Percentiles rank a stretch among this genome's conserved stretches.
phyloP scores from a whole-genome alignment of 2,329 filamentous ascomycete genomes.

The Pseudogymnoascus verrucosus region DNA sequence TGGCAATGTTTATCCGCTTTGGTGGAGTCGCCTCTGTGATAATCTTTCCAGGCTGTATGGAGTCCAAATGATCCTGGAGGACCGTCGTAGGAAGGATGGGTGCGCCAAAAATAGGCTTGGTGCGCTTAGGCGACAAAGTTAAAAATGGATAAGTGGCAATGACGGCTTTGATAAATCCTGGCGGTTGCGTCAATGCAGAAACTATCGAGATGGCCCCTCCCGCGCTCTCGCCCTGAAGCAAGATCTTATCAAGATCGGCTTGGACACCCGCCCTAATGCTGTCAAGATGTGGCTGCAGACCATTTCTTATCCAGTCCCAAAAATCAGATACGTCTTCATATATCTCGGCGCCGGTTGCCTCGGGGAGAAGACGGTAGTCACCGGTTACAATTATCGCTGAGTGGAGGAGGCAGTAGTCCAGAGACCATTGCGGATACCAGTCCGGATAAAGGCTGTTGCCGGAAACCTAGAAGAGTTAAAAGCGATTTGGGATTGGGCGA shows the following conservation, averaged over 20 bases:
- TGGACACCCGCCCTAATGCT: conserved; percentile 10
- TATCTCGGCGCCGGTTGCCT: conserved; percentile 38
- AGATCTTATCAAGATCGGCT: conserved; percentile 15
- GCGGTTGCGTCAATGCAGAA: conserved; percentile 12
- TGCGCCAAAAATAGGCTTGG: conserved; percentile 14
- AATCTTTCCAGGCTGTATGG: conserved; percentile 13
- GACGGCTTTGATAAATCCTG: conserved; percentile 16
- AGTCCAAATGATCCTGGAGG: conserved; percentile 13
- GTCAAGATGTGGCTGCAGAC: conserved; percentile 16
- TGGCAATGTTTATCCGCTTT: conserved; percentile 12
- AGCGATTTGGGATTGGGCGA: neutral
- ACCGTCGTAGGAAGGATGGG: conserved; percentile 14
- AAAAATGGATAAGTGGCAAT: conserved; percentile 18
- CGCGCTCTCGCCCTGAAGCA: conserved; percentile 17
- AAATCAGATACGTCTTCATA: conserved; percentile 40
- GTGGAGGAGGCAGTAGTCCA: conserved; percentile 32
- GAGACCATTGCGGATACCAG: conserved; percentile 28
- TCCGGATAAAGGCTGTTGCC: conserved; percentile 18
- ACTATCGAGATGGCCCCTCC: conserved; percentile 13
- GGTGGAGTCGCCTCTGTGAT: conserved; percentile 14
- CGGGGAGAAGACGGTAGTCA: conserved; percentile 45
- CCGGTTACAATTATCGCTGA: conserved; percentile 39
- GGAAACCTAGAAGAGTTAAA: neutral
- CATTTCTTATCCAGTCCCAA: conserved; percentile 37
- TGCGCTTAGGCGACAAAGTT: conserved; percentile 11